Base-by-base conservation (phyloP, 345 rosid genomes). In the Lepidium sativum region DNA sequence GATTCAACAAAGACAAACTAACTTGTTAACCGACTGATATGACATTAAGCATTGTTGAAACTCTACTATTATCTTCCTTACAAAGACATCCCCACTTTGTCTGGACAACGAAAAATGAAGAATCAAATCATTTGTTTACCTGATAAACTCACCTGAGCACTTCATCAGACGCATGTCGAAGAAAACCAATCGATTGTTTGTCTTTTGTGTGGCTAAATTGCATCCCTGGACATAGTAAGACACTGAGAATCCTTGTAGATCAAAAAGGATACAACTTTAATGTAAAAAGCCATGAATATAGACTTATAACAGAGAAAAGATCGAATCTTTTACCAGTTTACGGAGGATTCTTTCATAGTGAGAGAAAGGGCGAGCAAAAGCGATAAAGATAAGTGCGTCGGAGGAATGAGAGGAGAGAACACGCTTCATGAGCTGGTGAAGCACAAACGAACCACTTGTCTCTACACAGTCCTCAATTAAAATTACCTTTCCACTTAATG, bases 331-430 rank as follows among this genome's bases (percentile, higher is more conserved):
- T 78, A 89, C 91, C 49, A 86, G 87, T 65, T 86, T 84, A 33
- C 94, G 94, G 35, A 86, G 81, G 64, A 86, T 33, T 20, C 95
- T 89, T 70, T 89, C 97, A 67, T 92, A 92, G 71, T 92, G 97
- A 63, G 97, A 87, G 77, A 92, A 81, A 11, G 98, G 79, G 32
- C 82, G 79, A 59, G 98, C 75, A 73, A 89, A 85, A 37, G 94
- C 91, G 53, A 92, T 73, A 73, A 89, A 82, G 78, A 92, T 48
- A 71, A 85, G 71, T 14, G 78, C 58, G 17, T 74, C 75, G 5
- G 85, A 60, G 61, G 90, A 80, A 38, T 69, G 56, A 18, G 87
- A 57, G 31, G 81, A 70, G 43, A 87, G 88, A 50, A 77, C 32
- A 64, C 88, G 96, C 80, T 92, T 92, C 42, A 87, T 54, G 17